Conservation (phyloP, 257 asterid genomes). For the Solanum appendiculatum region DNA sequence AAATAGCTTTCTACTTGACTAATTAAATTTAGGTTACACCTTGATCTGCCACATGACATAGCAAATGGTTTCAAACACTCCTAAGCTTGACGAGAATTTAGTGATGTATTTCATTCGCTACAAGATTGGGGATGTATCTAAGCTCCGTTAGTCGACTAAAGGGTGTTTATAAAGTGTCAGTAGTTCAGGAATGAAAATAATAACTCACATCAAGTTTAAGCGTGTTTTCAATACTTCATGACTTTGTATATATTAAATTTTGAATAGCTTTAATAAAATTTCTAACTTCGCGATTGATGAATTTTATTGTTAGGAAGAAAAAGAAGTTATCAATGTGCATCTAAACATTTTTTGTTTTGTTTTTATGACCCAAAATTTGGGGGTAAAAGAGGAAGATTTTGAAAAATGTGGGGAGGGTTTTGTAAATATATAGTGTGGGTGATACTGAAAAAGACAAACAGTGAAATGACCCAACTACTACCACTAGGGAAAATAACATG, state of each 20-base stretch:
- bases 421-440: not conserved
- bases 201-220: no score
- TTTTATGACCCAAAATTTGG: not conserved
- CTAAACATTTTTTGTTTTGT: not conserved
- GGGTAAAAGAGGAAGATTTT: not conserved
- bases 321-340: not conserved
- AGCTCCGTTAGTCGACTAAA: rapidly evolving
- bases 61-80: no score
- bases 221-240: rapidly evolving
- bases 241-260: no score
- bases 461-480: conserved; percentile 8
- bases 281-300: rapidly evolving
- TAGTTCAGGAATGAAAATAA: no score
- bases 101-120: not conserved
- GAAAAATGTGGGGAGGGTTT: not conserved
- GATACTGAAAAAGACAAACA: not conserved
- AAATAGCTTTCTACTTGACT: no score
- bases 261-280: no score
- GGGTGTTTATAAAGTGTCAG: no score
- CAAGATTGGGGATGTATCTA: no score
- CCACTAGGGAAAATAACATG: not conserved
- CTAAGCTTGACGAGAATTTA: no score
- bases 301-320: no score
- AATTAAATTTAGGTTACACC: not conserved
- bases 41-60: no score